Conservation (phyloP, 257 asterid species). For the Gynochthodes officinalis region DNA sequence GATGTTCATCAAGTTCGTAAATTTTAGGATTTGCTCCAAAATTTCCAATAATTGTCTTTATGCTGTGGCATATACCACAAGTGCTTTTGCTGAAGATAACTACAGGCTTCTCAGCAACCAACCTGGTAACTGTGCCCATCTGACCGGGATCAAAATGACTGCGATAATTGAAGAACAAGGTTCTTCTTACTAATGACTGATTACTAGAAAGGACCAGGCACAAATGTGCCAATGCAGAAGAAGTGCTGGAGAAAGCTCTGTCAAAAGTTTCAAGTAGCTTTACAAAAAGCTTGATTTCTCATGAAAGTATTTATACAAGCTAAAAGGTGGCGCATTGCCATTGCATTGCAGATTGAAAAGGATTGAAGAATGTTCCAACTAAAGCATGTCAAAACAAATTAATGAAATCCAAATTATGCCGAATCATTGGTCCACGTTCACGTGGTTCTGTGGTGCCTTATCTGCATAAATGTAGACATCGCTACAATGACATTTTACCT, state of each 20-base stretch:
- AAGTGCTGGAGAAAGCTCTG: background rate
- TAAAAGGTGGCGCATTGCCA: background rate
- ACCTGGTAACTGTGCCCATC: conserved; percentile 28
- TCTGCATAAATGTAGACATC: background rate
- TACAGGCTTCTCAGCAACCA: conserved; percentile 30
- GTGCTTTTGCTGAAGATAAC: conserved; percentile 39
- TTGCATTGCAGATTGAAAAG: background rate
- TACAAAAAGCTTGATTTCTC: background rate
- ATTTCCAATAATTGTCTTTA: conserved; percentile 26
- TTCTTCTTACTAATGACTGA: background rate
- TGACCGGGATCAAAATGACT: background rate
- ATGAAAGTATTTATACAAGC: conserved; percentile 6
- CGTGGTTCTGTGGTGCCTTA: background rate
- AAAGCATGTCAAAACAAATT: background rate
- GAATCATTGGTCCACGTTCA: background rate
- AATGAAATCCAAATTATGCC: background rate
- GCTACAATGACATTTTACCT: background rate
- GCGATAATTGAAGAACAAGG: background rate
- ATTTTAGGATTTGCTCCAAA: conserved; percentile 34
- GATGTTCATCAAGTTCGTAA: conserved; percentile 33
- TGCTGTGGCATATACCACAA: conserved; percentile 32
- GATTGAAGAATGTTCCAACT: background rate
- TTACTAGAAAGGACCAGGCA: background rate
- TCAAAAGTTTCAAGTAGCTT: background rate
- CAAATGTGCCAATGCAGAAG: background rate